Evolutionary conservation across 129 eudicot species (phyloP).

Genomic region (Gnaphalium uliginosum): DNA sequence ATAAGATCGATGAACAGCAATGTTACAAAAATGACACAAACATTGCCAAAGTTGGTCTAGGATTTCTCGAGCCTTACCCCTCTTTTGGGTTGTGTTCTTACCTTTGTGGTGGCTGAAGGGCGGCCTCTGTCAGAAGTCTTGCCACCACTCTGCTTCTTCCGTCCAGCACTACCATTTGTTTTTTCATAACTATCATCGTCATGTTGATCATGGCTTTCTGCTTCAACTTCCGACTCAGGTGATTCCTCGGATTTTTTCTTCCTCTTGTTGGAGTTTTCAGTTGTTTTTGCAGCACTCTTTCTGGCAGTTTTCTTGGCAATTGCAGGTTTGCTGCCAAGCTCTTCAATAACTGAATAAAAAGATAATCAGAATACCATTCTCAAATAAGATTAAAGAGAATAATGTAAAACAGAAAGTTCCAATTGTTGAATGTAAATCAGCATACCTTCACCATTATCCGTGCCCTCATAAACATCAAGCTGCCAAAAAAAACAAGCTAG

Average conservation of each 20-base stretch:
- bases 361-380: neutral
- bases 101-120: slow-evolving; percentile 40
- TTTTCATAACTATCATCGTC: slow-evolving; percentile 45
- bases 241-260: slow-evolving; percentile 52
- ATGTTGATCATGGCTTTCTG: slow-evolving; percentile 26
- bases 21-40: neutral
- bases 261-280: slow-evolving; percentile 47
- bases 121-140: slow-evolving; percentile 56
- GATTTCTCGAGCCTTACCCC: slow-evolving; percentile 61
- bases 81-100: slow-evolving; percentile 19
- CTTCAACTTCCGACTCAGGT: slow-evolving; percentile 59
- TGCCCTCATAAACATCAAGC: slow-evolving; percentile 87
- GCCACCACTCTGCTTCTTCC: slow-evolving; percentile 34
- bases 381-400: neutral
- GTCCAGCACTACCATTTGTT: slow-evolving; percentile 23
- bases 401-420: neutral
- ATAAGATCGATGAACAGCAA: neutral
- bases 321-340: slow-evolving; percentile 30
- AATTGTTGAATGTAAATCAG: neutral
- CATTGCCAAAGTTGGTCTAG: slow-evolving; percentile 23
- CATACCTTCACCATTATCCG: slow-evolving; percentile 56
- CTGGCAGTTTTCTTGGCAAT: slow-evolving; percentile 37
- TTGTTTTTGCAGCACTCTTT: slow-evolving; percentile 41
- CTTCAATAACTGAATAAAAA: slow-evolving; percentile 30
- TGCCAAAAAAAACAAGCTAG: slow-evolving; percentile 32